Conservation (phyloP, 2,329 filamentous ascomycete genomes). For the Thermothelomyces thermophilus region DNA sequence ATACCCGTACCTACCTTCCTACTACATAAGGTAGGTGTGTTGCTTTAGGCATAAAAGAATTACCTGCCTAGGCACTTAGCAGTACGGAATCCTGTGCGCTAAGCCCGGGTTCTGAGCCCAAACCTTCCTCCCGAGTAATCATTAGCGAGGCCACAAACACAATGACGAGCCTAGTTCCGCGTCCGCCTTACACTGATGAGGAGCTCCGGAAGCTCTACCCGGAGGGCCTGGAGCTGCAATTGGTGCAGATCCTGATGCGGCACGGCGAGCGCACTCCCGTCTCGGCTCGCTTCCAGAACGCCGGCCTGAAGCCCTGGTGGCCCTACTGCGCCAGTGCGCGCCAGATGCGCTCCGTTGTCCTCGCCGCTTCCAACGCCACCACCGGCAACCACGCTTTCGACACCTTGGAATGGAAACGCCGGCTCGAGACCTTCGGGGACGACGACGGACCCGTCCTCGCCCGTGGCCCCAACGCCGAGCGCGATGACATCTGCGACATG, state of each 20-base stretch:
- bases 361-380: slow-evolving; percentile 34
- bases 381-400: slow-evolving; percentile 33
- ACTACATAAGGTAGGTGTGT: no score
- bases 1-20: no score
- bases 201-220: slow-evolving; percentile 83
- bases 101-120: no score
- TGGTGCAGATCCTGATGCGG: slow-evolving; percentile 80
- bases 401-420: slow-evolving; percentile 56
- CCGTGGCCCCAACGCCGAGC: slow-evolving; percentile 58
- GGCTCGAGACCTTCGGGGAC: slow-evolving; percentile 73
- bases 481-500: slow-evolving; percentile 75
- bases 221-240: slow-evolving; percentile 67
- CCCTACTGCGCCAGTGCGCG: slow-evolving; percentile 79
- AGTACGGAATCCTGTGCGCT: no score
- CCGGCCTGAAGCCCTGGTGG: slow-evolving; percentile 65
- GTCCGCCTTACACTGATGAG: slow-evolving; percentile 68
- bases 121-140: no score
- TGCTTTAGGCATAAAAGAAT: no score
- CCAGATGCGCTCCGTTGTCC: slow-evolving; percentile 53
- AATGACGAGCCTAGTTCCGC: slow-evolving; percentile 75
- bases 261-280: slow-evolving; percentile 82
- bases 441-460: slow-evolving; percentile 66
- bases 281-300: slow-evolving; percentile 78
- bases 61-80: no score
- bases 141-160: slow-evolving; percentile 7